Evolutionary conservation across 176 grass and related monocot genomes (phyloP).

Genomic region (Oryza coarctata): DNA sequence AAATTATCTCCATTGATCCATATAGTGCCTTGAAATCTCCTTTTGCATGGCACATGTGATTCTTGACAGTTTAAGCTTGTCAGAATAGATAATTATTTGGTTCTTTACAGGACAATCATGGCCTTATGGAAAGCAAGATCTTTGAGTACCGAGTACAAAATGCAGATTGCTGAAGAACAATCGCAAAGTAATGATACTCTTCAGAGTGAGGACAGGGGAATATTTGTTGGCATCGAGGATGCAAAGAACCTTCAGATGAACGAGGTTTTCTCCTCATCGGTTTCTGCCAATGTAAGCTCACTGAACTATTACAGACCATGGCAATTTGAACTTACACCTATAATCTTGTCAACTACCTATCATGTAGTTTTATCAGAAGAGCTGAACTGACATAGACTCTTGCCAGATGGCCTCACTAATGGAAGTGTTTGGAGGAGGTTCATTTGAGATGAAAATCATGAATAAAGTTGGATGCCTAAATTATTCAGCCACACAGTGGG

Average conservation of each 20-base stretch:
- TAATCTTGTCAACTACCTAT: conserved; percentile 11
- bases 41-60: conserved; percentile 15
- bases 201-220: conserved; percentile 67
- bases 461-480: conserved; percentile 74
- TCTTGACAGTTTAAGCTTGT: conserved; percentile 13
- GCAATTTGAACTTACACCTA: conserved; percentile 17
- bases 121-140: conserved; percentile 94
- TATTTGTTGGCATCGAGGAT: conserved; percentile 73
- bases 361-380: conserved; percentile 12
- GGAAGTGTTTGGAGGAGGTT: conserved; percentile 70
- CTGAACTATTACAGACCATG: conserved; percentile 8
- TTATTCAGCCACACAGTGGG: conserved; percentile 70
- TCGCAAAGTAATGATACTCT: conserved; percentile 47
- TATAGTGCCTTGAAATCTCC: conserved; percentile 37
- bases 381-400: conserved; percentile 25
- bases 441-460: conserved; percentile 82
- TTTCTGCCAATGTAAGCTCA: conserved; percentile 62
- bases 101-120: conserved; percentile 78
- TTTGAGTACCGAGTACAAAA: conserved; percentile 66
- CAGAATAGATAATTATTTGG: conserved; percentile 18
- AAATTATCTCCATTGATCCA: background rate
- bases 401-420: conserved; percentile 66
- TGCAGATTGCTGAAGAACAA: conserved; percentile 80
- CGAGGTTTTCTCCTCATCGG: conserved; percentile 55
- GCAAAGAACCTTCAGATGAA: conserved; percentile 58